Conservation (phyloP, 306 rosid genomes). For the Prunus salicina region DNA sequence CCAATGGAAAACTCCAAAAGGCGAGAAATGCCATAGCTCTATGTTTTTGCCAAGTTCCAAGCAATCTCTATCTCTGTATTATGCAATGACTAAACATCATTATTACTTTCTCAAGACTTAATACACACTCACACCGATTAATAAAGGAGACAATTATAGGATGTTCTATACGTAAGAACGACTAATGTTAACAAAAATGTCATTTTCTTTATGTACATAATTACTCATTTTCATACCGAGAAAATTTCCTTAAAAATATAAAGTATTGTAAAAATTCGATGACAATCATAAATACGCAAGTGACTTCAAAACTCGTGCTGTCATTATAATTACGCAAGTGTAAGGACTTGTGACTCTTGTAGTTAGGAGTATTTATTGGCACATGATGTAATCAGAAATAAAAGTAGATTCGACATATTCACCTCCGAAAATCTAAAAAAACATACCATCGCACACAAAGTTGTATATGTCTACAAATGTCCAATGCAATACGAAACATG, state of each 20-base stretch:
- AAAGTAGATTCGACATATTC: no score
- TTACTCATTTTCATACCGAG: background rate
- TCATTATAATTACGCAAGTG: no score
- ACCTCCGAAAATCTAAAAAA: no score
- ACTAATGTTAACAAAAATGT: background rate
- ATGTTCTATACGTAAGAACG: background rate
- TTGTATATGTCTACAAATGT: no score
- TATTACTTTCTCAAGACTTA: background rate
- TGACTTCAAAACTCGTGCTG: no score
- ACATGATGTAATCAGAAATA: no score
- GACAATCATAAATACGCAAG: background rate
- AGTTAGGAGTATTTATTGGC: no score
- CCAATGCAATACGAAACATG: no score
- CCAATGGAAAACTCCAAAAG: background rate
- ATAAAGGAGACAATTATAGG: background rate
- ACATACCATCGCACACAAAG: no score
- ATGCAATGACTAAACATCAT: background rate
- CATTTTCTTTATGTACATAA: background rate
- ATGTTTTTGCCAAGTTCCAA: background rate
- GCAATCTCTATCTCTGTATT: background rate
- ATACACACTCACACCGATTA: background rate
- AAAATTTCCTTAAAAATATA: background rate
- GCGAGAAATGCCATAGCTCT: background rate
- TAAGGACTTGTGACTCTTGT: no score
- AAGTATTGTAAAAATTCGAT: background rate